Base-by-base conservation (phyloP, 345 rosid species). In the Arabidopsis arenosa region DNA sequence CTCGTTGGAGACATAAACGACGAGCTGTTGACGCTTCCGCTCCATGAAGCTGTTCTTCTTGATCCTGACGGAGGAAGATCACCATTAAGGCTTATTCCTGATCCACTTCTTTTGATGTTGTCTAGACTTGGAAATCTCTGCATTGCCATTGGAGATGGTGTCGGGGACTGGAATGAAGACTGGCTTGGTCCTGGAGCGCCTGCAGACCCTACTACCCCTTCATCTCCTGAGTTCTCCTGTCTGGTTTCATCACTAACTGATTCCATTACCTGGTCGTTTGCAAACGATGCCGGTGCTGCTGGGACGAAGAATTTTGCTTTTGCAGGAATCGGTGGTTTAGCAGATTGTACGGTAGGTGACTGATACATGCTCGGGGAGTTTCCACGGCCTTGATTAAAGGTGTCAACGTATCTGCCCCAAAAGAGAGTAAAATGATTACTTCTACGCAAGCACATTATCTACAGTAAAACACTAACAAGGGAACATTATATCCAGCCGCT, bases 231-330 rank as follows among this genome's bases (percentile, higher is more conserved):
- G 51, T 62, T 63, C 28, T 83, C 87, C 45, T 75, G 83, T 41
- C 69, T 68, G 63, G 72, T 84, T 72, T 93, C 98, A 40, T 83
- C 71, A 48, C 83, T 74, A 35, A 79, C 78, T 21, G 88, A 74
- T 74, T 86, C 89, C 60, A 73, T 79, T 6, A 80, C 55, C 74
- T 83, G 82, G 66, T 89, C 93, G 12, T 73, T n/a, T 85, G 61
- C 17, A 82, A 54, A 30, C 52, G 80, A 51, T 84, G 86, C 63
- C 51, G 89, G 47, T 66, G 73, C 58, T 33, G 88, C 40, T 2
- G 99, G 99, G 48, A 96, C 83, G 77, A 96, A 93, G 76, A 96
- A 91, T 58, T 90, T 96, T 3, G 94, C 86, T 77, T 86, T 90
- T 55, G 92, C 82, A 63, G 88, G 80, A 21, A 76, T 82, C 21